A percentile compares a stretch with the other conserved stretches of the same genome.
Evolutionary conservation across 2,329 filamentous ascomycete species (phyloP).

Genomic region (Colletotrichum costaricense): DNA sequence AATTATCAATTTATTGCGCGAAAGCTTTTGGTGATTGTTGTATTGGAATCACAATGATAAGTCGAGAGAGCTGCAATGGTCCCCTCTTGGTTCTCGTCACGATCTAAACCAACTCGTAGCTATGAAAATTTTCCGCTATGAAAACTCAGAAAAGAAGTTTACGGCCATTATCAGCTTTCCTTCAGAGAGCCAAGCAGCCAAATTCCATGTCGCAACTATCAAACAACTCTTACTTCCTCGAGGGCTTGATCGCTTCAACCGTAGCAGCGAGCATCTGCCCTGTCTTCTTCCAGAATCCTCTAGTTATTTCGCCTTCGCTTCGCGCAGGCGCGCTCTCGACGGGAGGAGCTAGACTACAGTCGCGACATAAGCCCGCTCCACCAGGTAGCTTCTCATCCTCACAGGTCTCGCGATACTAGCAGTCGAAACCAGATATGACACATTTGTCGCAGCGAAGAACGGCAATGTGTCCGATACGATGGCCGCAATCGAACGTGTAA

Average conservation of each 20-base stretch:
- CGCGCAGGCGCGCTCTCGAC: background rate
- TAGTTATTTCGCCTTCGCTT: background rate
- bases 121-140: background rate
- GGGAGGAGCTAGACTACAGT: conserved; percentile 4
- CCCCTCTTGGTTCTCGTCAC: background rate
- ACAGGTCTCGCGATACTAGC: conserved; percentile 9
- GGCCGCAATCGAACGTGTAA: conserved; percentile 14
- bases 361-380: background rate
- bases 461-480: background rate
- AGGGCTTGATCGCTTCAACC: background rate
- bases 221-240: background rate
- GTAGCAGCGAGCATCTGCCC: background rate
- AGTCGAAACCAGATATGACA: conserved; percentile 10
- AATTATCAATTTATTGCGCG: background rate
- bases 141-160: background rate
- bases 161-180: background rate
- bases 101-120: background rate
- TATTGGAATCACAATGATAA: background rate
- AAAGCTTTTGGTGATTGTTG: background rate
- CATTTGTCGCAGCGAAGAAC: conserved; percentile 10
- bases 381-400: conserved; percentile 10
- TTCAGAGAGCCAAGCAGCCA: background rate
- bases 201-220: background rate
- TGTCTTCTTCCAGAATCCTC: background rate
- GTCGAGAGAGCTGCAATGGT: background rate